These are phyloP conservation scores for Lyophyllum semitale DNA, from an alignment of 768 basidiomycete genomes.

Conservation along the genomic window DNA sequence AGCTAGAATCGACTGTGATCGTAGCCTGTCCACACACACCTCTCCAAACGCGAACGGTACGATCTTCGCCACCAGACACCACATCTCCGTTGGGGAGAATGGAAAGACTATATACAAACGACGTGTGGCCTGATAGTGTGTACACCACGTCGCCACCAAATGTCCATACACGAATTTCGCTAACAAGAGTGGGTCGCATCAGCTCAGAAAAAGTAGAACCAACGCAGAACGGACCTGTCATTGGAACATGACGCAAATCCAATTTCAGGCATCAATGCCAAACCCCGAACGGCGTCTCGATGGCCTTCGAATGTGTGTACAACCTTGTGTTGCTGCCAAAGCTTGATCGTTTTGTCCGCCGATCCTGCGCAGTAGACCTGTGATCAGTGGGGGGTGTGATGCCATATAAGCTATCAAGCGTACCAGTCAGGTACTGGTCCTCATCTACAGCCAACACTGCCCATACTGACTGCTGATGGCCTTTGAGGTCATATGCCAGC, in stretches of 20 bases:
- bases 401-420: slow-evolving; percentile 11
- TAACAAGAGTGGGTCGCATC: slow-evolving; percentile 27
- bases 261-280: slow-evolving; percentile 79
- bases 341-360: slow-evolving; percentile 91
- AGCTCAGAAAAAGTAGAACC: neutral
- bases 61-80: slow-evolving; percentile 93
- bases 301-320: slow-evolving; percentile 84
- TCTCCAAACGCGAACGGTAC: slow-evolving; percentile 89
- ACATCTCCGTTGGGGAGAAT: slow-evolving; percentile 81
- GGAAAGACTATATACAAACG: slow-evolving; percentile 91
- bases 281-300: slow-evolving; percentile 85
- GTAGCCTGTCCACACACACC: slow-evolving; percentile 44
- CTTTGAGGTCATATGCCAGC: slow-evolving; percentile 71
- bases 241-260: slow-evolving; percentile 97
- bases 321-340: slow-evolving; percentile 80
- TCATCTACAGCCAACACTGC: slow-evolving; percentile 82
- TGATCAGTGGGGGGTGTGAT: slow-evolving; percentile 1
- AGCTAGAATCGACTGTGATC: neutral
- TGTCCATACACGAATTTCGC: slow-evolving; percentile 93
- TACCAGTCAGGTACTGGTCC: slow-evolving; percentile 81
- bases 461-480: slow-evolving; percentile 93
- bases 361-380: slow-evolving; percentile 57
- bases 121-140: slow-evolving; percentile 91
- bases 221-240: slow-evolving; percentile 63
- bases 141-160: slow-evolving; percentile 76